Percentiles rank a stretch among this genome's conserved stretches.
Conservation (phyloP, 2,329 filamentous ascomycete genomes). For the Beauveria rudraprayagi region DNA sequence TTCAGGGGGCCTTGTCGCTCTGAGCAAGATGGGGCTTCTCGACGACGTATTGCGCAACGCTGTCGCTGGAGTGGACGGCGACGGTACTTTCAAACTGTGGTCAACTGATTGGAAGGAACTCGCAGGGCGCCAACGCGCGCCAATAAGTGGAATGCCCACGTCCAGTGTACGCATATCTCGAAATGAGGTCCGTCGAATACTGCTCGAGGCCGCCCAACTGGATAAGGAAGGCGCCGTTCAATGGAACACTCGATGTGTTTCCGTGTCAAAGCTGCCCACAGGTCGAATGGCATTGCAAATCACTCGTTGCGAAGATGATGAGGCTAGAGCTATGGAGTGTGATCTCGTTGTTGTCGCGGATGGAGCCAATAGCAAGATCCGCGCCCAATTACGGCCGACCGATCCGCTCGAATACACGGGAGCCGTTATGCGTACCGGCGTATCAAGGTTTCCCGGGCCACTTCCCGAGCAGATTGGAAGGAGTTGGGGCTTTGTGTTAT, state of each 20-base stretch:
- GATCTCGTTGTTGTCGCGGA: slow-evolving; percentile 39
- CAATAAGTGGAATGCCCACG: slow-evolving; percentile 26
- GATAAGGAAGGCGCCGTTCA: slow-evolving; percentile 15
- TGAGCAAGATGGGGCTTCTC: slow-evolving; percentile 32
- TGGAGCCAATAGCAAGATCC: slow-evolving; percentile 34
- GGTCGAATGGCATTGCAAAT: slow-evolving; percentile 20
- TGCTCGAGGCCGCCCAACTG: slow-evolving; percentile 21
- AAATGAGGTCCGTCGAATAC: slow-evolving; percentile 25
- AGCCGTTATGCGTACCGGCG: slow-evolving; percentile 30
- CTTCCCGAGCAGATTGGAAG: slow-evolving; percentile 25
- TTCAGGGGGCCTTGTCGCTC: slow-evolving; percentile 28
- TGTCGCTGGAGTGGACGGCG: slow-evolving; percentile 22
- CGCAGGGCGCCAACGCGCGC: slow-evolving; percentile 23
- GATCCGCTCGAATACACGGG: slow-evolving; percentile 33
- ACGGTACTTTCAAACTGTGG: slow-evolving; percentile 34
- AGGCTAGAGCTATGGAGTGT: slow-evolving; percentile 20
- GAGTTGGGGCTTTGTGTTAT: slow-evolving; percentile 34
- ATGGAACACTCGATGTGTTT: slow-evolving; percentile 22
- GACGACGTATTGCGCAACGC: slow-evolving; percentile 24
- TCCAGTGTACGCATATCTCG: slow-evolving; percentile 29
- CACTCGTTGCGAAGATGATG: not conserved
- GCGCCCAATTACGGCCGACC: slow-evolving; percentile 28
- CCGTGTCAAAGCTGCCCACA: slow-evolving; percentile 15
- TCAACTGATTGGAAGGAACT: slow-evolving; percentile 27
- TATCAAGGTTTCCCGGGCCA: slow-evolving; percentile 26